Conservation (phyloP, 75 land plant genomes). For the Cryptomeria japonica region DNA sequence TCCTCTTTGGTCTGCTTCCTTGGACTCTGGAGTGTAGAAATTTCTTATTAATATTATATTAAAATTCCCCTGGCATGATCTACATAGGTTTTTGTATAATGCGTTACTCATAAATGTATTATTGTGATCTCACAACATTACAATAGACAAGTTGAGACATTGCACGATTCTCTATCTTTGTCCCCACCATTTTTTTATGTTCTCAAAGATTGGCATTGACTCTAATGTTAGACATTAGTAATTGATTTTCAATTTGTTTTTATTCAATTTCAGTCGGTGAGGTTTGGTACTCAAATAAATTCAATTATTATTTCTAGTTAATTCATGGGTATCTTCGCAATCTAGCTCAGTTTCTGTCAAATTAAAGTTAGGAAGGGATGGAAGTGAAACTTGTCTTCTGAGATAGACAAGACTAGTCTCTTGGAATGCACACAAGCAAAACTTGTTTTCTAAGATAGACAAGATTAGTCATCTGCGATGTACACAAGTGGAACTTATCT, state of each 20-base stretch:
- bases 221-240: neutral
- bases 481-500: no score
- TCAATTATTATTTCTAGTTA: no score
- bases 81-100: neutral
- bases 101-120: neutral
- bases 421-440: no score
- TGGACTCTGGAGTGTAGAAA: neutral
- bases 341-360: no score
- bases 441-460: no score
- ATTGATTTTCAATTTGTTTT: neutral
- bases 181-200: neutral
- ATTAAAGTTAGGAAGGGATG: no score
- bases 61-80: neutral
- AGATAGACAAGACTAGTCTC: no score
- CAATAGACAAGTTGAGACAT: neutral
- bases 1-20: neutral
- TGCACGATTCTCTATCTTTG: conserved; percentile 3
- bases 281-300: neutral
- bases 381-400: no score
- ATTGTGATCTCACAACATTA: neutral
- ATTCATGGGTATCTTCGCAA: no score
- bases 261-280: neutral
- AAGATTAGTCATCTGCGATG: no score
- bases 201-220: neutral
- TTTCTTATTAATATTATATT: neutral